phyloP scores from a whole-genome alignment of 73 alveolate species.

The Paramecium tetraurelia region DNA sequence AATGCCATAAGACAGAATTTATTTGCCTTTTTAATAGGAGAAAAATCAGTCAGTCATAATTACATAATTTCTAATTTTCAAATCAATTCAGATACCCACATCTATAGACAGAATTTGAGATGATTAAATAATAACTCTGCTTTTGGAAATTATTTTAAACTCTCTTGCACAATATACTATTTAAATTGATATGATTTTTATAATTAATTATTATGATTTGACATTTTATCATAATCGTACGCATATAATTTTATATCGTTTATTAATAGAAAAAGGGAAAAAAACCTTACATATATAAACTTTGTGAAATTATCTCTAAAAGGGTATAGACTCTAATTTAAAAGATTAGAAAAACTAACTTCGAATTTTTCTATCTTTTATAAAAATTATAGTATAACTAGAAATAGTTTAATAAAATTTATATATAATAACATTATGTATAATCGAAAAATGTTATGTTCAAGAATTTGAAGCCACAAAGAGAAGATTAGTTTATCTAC shows the following conservation, averaged over 20 bases:
- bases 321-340: no score
- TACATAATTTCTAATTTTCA: not conserved
- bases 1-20: not conserved
- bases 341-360: not conserved
- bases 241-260: not conserved
- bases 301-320: not conserved
- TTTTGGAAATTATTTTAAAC: no score
- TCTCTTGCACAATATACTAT: not conserved
- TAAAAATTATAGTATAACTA: no score
- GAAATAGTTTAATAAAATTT: not conserved
- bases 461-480: not conserved
- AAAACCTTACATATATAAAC: not conserved
- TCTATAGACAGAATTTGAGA: not conserved
- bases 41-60: not conserved
- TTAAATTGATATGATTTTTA: not conserved
- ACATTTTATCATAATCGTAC: not conserved
- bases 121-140: not conserved
- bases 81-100: not conserved
- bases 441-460: not conserved
- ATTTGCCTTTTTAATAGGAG: not conserved
- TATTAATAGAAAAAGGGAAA: no score
- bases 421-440: no score
- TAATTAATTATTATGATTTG: not conserved
- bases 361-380: not conserved
- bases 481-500: no score